Evolutionary conservation across 345 rosid species (phyloP).

Genomic region (Microthlaspi erraticum): DNA sequence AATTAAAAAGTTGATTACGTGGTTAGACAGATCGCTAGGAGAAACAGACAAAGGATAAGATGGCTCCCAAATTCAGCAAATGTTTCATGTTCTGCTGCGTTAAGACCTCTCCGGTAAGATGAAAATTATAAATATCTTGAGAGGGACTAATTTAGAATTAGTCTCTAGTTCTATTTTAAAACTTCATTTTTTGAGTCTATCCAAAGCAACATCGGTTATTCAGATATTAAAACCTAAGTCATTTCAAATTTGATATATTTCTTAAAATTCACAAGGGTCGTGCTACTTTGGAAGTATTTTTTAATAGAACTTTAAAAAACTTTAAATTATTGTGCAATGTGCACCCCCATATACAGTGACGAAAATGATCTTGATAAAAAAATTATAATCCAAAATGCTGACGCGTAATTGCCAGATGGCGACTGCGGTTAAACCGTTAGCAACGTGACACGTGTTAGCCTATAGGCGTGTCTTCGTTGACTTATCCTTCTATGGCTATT

Average conservation of each 20-base stretch:
- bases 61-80: constrained; percentile 44
- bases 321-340: neutral
- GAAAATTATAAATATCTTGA: neutral
- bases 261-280: neutral
- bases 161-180: neutral
- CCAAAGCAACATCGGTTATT: neutral
- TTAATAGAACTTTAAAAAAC: no score
- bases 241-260: neutral
- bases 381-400: constrained; percentile 19
- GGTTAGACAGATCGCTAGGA: constrained; percentile 21
- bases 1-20: neutral
- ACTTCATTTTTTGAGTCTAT: constrained; percentile 4
- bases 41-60: constrained; percentile 11
- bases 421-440: neutral
- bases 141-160: neutral
- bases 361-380: constrained; percentile 7
- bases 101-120: constrained; percentile 40
- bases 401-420: constrained; percentile 24
- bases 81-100: constrained; percentile 43
- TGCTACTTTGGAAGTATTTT: neutral
- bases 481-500: constrained; percentile 1
- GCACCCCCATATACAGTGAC: constrained; percentile 10
- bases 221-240: neutral
- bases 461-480: constrained; percentile 30
- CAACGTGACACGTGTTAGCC: constrained; percentile 11